phyloP scores from a whole-genome alignment of 164 flowering plant species.

The Tinospora cordifolia region DNA sequence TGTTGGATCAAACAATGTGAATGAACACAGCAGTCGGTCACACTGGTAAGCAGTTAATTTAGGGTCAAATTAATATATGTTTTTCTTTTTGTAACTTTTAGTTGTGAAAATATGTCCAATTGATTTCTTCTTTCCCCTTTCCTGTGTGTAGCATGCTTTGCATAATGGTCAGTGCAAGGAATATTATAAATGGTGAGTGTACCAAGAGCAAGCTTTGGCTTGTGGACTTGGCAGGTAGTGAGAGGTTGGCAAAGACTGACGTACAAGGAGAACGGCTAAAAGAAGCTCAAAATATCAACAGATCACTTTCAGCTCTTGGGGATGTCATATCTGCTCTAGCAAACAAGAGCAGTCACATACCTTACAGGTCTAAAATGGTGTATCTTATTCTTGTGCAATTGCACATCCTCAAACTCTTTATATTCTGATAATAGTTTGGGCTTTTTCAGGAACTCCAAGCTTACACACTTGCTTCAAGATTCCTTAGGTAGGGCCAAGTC shows the following conservation, averaged over 20 bases:
- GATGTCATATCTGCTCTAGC: conserved; percentile 87
- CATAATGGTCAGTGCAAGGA: conserved; percentile 61
- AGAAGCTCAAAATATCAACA: conserved; percentile 85
- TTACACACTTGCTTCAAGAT: conserved; percentile 88
- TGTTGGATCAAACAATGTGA: conserved; percentile 80
- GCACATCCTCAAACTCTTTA: not conserved
- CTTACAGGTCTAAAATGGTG: conserved; percentile 48
- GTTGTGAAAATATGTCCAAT: not conserved
- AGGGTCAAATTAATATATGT: not conserved
- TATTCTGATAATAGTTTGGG: conserved; percentile 8
- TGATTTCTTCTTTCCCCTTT: not conserved
- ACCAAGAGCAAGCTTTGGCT: conserved; percentile 95
- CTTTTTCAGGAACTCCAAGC: conserved; percentile 69
- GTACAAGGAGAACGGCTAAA: conserved; percentile 82
- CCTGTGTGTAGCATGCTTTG: conserved; percentile 60
- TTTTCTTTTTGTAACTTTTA: not conserved
- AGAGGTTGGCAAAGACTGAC: conserved; percentile 82
- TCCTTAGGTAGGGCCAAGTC: conserved; percentile 48
- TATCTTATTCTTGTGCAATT: not conserved
- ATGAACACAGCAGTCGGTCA: conserved; percentile 90
- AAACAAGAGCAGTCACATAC: conserved; percentile 73
- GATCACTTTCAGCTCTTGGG: conserved; percentile 87
- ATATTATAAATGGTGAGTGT: conserved; percentile 68
- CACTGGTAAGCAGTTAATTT: conserved; percentile 48
- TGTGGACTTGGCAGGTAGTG: conserved; percentile 89